phyloP scores from a whole-genome alignment of 306 rosid genomes.

The Gleditsia sinensis region DNA sequence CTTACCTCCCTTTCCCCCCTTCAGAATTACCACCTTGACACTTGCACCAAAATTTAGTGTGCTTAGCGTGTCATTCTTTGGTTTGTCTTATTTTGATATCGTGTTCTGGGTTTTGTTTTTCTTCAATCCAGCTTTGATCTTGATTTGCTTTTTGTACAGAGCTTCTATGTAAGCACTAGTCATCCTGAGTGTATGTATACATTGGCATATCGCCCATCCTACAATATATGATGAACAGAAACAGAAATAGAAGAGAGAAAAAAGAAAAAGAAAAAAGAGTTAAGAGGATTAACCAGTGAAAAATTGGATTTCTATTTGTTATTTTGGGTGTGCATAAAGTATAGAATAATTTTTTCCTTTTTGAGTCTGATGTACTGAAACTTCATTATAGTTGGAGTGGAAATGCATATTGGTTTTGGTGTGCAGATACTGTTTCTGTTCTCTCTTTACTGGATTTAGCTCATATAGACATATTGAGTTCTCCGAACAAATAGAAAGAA shows the following conservation, averaged over 20 bases:
- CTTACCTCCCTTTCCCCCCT: constrained; percentile 40
- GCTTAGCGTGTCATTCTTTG: constrained; percentile 79
- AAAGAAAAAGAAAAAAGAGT: constrained; percentile 16
- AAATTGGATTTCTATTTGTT: constrained; percentile 54
- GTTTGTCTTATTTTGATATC: constrained; percentile 53
- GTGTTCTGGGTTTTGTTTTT: constrained; percentile 61
- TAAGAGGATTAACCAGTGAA: constrained; percentile 57
- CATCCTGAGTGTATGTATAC: constrained; percentile 80
- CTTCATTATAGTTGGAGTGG: constrained; percentile 72
- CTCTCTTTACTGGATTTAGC: constrained; percentile 32
- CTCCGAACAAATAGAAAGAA: constrained; percentile 9
- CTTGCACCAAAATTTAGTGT: constrained; percentile 50
- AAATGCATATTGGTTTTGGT: constrained; percentile 82
- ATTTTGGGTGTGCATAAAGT: constrained; percentile 75
- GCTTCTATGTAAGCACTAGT: too few species aligned
- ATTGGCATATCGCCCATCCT: constrained; percentile 75
- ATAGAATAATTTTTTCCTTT: constrained; percentile 60
- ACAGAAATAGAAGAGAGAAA: constrained; percentile 48
- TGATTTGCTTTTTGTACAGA: constrained; percentile 77
- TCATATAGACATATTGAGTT: constrained; percentile 9
- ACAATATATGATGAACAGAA: constrained; percentile 55
- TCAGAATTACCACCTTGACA: constrained; percentile 31
- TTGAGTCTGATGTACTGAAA: constrained; percentile 73
- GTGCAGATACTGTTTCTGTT: constrained; percentile 56
- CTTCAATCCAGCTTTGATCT: constrained; percentile 64